These are phyloP conservation scores for Pseudocercospora cruenta DNA, from an alignment of 2,329 filamentous ascomycete species.

Conservation along the genomic window DNA sequence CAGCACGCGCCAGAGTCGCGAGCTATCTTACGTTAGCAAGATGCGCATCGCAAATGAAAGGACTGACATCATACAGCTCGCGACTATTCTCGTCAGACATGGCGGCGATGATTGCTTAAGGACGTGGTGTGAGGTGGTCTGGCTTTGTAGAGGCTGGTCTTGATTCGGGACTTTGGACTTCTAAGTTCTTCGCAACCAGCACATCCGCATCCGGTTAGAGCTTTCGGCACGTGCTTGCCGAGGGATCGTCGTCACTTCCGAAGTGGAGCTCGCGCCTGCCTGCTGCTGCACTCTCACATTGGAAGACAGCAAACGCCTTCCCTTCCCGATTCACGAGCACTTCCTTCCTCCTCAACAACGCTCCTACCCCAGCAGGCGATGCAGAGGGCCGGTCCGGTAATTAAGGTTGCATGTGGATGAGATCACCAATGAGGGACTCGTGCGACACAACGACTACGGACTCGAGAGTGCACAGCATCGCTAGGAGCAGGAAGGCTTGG, in stretches of 20 bases:
- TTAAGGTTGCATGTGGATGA: background rate
- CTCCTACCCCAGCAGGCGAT: background rate
- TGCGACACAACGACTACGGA: background rate
- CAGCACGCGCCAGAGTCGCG: constrained; percentile 90
- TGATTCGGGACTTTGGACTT: background rate
- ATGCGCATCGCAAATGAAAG: background rate
- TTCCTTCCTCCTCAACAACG: background rate
- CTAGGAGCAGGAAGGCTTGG: constrained; percentile 1
- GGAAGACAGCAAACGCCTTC: background rate
- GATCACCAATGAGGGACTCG: background rate
- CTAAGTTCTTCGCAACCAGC: background rate
- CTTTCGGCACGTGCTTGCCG: background rate
- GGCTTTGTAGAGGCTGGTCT: background rate
- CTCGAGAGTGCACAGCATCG: constrained; percentile 2
- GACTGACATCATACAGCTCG: constrained; percentile 28
- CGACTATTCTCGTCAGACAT: constrained; percentile 32
- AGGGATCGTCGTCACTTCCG: background rate
- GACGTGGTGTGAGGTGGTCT: background rate
- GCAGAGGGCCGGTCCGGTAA: background rate
- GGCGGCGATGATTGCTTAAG: background rate
- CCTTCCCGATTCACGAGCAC: background rate
- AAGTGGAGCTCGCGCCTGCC: background rate
- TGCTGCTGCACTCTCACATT: background rate
- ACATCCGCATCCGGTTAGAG: background rate
- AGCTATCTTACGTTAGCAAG: constrained; percentile 32